Evolutionary conservation across 306 rosid species (phyloP), one percentile per base, ranked within the genome.

Genomic region (Alnus rubra): DNA sequence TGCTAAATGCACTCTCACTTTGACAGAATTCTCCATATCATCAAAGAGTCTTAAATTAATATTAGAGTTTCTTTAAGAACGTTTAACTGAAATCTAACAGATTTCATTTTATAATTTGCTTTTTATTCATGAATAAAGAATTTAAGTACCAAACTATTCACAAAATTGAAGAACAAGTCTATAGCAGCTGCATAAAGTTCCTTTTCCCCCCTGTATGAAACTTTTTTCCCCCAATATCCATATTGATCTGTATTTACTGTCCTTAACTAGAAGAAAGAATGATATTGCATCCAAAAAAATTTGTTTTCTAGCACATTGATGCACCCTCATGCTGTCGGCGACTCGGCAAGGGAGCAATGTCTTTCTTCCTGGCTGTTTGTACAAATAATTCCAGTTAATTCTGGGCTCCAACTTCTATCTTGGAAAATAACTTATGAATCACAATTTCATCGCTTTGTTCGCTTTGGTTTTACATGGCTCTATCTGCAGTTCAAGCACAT

Each of bases 381-480:
- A 64, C 65, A 4, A 23, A 59, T 28, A 18, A 50, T 74, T 59
- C 72, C n/a, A 5, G 48, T 50, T 79, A 23, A 45, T 70, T 45
- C 33, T 28, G 28, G 58, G 13, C 28, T 44, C 16, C 49, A 69
- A 44, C 60, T 47, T 54, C 37, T 31, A 56, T 23, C 71, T 13
- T 35, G 73, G 67, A 63, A 49, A 53, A 10, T 63, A 13, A 71
- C 19, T 53, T 48, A 55, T 53, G 7, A 16, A 4, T 53, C 56
- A 68, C 54, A 60, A 69, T 60, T 45, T 75, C 76, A 58, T 69
- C 67, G 16, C 11, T 78, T 53, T 45, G 31, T 1, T 23, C 16
- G 31, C 47, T 67, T 62, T 74, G 8, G n/a, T 69, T 47, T 70
- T 50, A 63, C 62, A 48, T 72, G 50, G 52, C 75, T 45, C 9